Percentiles rank a stretch among this genome's conserved stretches.
Conservation (phyloP, 345 rosid species). For the Salix udensis region DNA sequence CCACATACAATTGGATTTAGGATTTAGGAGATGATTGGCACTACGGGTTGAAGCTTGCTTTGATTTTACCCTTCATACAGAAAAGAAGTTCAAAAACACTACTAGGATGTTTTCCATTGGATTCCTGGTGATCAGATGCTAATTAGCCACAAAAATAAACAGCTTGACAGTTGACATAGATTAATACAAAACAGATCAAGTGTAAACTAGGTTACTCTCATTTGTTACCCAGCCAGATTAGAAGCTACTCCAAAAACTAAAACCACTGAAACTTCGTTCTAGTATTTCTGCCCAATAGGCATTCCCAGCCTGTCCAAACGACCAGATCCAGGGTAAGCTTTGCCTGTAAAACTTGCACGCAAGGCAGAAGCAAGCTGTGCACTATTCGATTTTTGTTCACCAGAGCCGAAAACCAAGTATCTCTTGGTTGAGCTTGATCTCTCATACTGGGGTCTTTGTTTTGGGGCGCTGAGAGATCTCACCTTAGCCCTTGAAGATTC, state of each 20-base stretch:
- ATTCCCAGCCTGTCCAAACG: conserved; percentile 81
- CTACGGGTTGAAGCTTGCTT: background rate
- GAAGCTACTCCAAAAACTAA: conserved; percentile 1
- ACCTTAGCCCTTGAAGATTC: conserved; percentile 81
- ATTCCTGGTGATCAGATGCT: background rate
- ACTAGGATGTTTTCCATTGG: background rate
- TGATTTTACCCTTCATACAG: background rate
- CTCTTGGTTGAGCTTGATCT: conserved; percentile 64
- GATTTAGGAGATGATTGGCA: background rate
- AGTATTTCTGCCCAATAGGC: conserved; percentile 47
- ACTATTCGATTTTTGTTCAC: conserved; percentile 40
- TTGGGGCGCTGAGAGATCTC: conserved; percentile 81
- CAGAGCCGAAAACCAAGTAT: conserved; percentile 40
- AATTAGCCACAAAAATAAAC: background rate
- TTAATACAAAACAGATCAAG: background rate
- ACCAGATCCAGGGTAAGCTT: conserved; percentile 94
- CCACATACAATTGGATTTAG: background rate
- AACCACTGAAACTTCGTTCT: background rate
- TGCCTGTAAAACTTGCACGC: conserved; percentile 55
- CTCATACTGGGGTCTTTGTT: conserved; percentile 67
- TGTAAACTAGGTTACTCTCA: background rate
- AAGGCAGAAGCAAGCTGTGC: conserved; percentile 46
- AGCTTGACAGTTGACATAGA: too few species aligned
- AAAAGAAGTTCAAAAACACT: background rate
- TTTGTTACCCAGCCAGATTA: conserved; percentile 4